Evolutionary conservation across 1,284 basidiomycete species (phyloP).

Genomic region (Moniliophthora roreri): DNA sequence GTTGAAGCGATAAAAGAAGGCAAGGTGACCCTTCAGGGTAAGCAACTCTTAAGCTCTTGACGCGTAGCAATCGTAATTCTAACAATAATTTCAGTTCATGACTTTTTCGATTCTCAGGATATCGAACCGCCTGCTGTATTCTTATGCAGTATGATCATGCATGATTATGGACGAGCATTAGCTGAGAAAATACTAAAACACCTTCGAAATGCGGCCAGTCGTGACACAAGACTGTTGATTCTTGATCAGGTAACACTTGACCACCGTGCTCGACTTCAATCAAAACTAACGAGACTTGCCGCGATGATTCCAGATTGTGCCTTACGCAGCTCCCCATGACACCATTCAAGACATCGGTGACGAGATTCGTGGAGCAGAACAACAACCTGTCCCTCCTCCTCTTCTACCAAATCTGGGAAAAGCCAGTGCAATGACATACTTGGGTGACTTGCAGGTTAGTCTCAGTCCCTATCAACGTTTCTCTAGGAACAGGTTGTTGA

Average conservation of each 20-base stretch:
- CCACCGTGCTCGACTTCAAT: too few relatives aligned
- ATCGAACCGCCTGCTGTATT: conserved; percentile 12
- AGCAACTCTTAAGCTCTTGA: background rate
- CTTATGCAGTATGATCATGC: conserved; percentile 11
- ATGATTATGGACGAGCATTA: conserved; percentile 10
- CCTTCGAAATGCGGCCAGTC: conserved; percentile 13
- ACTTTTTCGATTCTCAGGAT: conserved; percentile 16
- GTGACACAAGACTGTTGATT: conserved; percentile 12
- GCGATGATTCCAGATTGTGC: conserved; percentile 8
- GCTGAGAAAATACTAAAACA: conserved; percentile 9
- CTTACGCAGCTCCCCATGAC: conserved; percentile 11
- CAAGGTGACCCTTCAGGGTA: conserved; percentile 12
- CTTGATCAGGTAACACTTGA: background rate
- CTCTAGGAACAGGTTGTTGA: background rate
- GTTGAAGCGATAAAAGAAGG: conserved; percentile 6
- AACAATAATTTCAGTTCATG: conserved; percentile 4
- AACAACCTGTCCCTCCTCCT: conserved; percentile 15
- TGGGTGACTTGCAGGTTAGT: conserved; percentile 17
- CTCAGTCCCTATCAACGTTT: background rate
- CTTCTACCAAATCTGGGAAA: conserved; percentile 20
- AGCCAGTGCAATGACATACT: conserved; percentile 15
- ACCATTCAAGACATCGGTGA: background rate
- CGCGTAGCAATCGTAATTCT: background rate
- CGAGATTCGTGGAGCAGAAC: conserved; percentile 13
- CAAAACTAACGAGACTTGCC: background rate